Base-by-base conservation (phyloP, 495 filamentous ascomycete genomes). In the Podospora conica region DNA sequence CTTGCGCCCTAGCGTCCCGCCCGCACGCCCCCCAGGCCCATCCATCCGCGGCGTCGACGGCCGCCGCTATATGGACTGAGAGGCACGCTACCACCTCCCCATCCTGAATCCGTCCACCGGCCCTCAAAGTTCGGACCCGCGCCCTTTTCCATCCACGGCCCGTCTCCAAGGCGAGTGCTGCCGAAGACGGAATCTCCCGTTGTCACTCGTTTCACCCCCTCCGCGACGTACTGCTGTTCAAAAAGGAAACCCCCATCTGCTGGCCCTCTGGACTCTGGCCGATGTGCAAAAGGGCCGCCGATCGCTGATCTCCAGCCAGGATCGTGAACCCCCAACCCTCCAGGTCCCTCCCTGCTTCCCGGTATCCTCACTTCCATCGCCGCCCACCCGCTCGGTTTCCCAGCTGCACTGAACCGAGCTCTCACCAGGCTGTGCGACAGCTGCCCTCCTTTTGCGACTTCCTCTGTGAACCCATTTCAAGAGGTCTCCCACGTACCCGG, bases 11-110 rank as follows among this genome's bases (percentile, higher is more conserved):
- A n/a, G 29, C 59, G 66, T 68, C 53, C 63, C 55, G 63, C 67
- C 48, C 31, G 64, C 67, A 69, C 66, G 28, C 66, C 63, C 63
- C 63, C n/a, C 59, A 66, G 55, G 63, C 55, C 53, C 58, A 55
- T 57, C 57, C 25, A 28, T 55, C 54, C 55, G 63, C n/a, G 57
- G 54, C 63, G 40, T 48, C 61, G 21, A 15, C 53, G 21, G 28
- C 25, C 48, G 48, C 20, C 12, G 25, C 55, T 63, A 55, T 63
- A n/a, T 24, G 25, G 23, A 22, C 11, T 9, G 24, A 55, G 61
- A 21, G 27, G 53, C 53, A 53, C 61, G 23, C 40, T 55, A 65
- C 31, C 22, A 61, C 29, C 55, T 55, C 59, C 18, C 54, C 25
- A 48, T 25, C 31, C 33, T 24, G 58, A 66, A 31, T 23, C 58